These are phyloP conservation scores for Lyophyllum decastes DNA, from an alignment of 768 basidiomycete species.

Conservation along the genomic window DNA sequence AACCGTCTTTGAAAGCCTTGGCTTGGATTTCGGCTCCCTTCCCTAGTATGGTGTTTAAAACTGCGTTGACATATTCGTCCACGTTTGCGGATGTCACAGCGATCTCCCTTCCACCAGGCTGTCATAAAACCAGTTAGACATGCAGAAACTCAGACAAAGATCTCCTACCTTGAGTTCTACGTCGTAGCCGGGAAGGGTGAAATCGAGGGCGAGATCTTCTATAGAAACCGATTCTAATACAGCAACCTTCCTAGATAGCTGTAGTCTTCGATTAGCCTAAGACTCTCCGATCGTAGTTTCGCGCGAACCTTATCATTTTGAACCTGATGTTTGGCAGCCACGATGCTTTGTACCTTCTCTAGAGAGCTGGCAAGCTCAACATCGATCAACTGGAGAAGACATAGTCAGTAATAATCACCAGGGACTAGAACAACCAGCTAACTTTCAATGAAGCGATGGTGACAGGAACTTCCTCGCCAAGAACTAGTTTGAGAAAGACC, in stretches of 20 bases:
- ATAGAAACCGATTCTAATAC: slow-evolving; percentile 65
- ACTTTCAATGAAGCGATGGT: slow-evolving; percentile 85
- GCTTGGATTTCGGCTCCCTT: slow-evolving; percentile 78
- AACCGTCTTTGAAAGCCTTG: slow-evolving; percentile 91
- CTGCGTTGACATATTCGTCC: slow-evolving; percentile 84
- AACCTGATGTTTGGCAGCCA: slow-evolving; percentile 39
- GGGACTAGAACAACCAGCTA: slow-evolving; percentile 13
- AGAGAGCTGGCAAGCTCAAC: slow-evolving; percentile 84
- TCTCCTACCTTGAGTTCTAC: slow-evolving; percentile 80
- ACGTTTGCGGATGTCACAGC: slow-evolving; percentile 87
- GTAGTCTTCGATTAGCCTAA: background rate
- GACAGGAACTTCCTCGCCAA: slow-evolving; percentile 84
- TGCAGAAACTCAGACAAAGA: background rate
- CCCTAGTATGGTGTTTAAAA: slow-evolving; percentile 87
- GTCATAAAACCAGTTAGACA: background rate
- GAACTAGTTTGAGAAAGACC: slow-evolving; percentile 87
- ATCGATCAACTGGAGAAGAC: slow-evolving; percentile 69
- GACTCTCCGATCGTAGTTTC: background rate
- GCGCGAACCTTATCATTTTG: slow-evolving; percentile 56
- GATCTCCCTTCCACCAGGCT: slow-evolving; percentile 81
- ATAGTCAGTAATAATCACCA: slow-evolving; percentile 7
- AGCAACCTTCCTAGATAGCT: slow-evolving; percentile 59
- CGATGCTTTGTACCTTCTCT: slow-evolving; percentile 73
- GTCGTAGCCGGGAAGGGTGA: slow-evolving; percentile 94
- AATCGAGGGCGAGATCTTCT: slow-evolving; percentile 91